These are phyloP conservation scores for Zymoseptoria brevis DNA, from an alignment of 2,329 filamentous ascomycete genomes.

Conservation along the genomic window DNA sequence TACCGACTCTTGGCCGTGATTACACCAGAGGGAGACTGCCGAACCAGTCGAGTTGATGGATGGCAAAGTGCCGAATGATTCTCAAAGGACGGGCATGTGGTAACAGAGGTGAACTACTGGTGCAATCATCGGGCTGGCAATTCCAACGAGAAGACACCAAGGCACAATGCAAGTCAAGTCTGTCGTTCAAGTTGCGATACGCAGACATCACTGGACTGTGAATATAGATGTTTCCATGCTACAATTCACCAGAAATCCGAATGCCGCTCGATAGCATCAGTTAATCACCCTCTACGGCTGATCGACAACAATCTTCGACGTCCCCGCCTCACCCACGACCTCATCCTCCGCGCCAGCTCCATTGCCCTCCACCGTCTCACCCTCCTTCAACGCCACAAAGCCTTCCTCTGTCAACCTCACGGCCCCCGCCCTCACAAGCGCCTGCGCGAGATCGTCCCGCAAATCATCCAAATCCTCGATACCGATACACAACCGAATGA, in stretches of 20 bases:
- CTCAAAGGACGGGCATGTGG: too few species aligned
- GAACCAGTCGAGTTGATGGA: too few species aligned
- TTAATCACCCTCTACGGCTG: conserved; percentile 21
- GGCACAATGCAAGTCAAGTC: too few species aligned
- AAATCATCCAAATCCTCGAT: conserved; percentile 90
- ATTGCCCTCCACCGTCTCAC: conserved; percentile 59
- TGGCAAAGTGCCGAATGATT: too few species aligned
- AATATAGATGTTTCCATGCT: background rate
- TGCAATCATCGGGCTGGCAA: too few species aligned
- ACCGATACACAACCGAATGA: conserved; percentile 89
- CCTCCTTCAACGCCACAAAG: conserved; percentile 53
- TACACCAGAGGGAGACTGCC: too few species aligned
- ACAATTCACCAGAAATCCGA: background rate
- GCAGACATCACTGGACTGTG: too few species aligned
- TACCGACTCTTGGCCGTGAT: too few species aligned
- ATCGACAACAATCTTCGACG: conserved; percentile 30
- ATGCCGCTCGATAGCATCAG: too few species aligned
- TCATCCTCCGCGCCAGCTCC: conserved; percentile 44
- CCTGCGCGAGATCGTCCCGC: conserved; percentile 84
- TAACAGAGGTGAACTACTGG: too few species aligned
- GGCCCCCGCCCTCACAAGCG: conserved; percentile 88
- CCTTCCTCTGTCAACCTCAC: conserved; percentile 79
- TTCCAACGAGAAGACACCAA: too few species aligned
- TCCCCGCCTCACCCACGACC: conserved; percentile 22
- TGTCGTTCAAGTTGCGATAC: too few species aligned